Evolutionary conservation across 78 protist genomes (phyloP).

Genomic region (Dictyostelium capitatum): DNA sequence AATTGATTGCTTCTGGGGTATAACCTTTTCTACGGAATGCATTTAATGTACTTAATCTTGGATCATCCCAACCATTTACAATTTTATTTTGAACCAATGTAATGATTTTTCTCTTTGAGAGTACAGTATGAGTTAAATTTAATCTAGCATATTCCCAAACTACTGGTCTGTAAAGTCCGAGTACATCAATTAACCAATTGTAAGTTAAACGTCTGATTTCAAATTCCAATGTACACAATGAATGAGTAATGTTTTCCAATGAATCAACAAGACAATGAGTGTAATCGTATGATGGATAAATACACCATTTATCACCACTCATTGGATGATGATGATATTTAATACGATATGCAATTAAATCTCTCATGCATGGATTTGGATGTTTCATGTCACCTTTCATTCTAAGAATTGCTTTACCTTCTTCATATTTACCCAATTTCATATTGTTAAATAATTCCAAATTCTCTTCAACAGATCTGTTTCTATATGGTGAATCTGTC

Average conservation of each 20-base stretch:
- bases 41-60: conserved; percentile 96
- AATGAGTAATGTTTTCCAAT: conserved; percentile 97
- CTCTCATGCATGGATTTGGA: conserved; percentile 90
- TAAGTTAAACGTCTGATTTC: conserved; percentile 91
- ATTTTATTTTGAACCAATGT: conserved; percentile 80
- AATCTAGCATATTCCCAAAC: conserved; percentile 98
- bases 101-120: conserved; percentile 97
- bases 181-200: conserved; percentile 96
- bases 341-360: conserved; percentile 96
- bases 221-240: conserved; percentile 99
- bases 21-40: conserved; percentile 93
- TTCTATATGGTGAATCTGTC: conserved; percentile 57
- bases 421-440: conserved; percentile 89
- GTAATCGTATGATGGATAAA: conserved; percentile 99
- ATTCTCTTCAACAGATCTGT: conserved; percentile 91
- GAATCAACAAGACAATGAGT: conserved; percentile 99
- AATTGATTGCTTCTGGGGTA: conserved; percentile 94
- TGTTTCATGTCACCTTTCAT: conserved; percentile 93
- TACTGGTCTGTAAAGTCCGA: conserved; percentile 95
- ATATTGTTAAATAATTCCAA: conserved; percentile 93
- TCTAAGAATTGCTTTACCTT: conserved; percentile 89
- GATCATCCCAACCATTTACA: conserved; percentile 99
- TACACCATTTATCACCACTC: conserved; percentile 91
- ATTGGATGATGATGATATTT: conserved; percentile 88
- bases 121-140: conserved; percentile 93